phyloP scores from a whole-genome alignment of 164 flowering plant genomes.

The Piper betle region DNA sequence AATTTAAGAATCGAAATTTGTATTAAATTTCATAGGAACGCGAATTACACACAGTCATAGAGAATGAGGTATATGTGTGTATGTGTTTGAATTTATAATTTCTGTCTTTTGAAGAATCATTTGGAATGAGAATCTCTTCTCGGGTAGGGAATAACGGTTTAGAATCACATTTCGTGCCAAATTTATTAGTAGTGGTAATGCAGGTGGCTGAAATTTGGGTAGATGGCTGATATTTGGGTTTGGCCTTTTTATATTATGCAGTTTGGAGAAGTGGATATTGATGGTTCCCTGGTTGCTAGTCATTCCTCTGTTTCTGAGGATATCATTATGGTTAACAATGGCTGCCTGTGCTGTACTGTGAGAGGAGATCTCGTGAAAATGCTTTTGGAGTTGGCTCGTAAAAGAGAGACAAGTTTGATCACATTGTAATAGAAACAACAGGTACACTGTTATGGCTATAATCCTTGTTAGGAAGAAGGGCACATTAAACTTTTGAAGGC shows the following conservation, averaged over 20 bases:
- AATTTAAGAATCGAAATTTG: no score
- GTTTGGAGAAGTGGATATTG: slow-evolving; percentile 99
- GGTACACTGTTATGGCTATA: slow-evolving; percentile 38
- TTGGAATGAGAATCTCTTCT: no score
- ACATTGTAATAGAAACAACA: slow-evolving; percentile 93
- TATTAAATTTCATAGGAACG: no score
- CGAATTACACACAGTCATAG: no score
- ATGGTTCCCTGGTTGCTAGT: slow-evolving; percentile 87
- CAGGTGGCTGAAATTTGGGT: not conserved
- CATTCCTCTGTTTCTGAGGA: slow-evolving; percentile 65
- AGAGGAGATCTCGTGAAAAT: slow-evolving; percentile 89
- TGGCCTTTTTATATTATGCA: slow-evolving; percentile 13
- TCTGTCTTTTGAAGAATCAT: no score
- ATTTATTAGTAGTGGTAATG: no score
- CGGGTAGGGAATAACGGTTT: no score
- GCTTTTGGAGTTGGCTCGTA: slow-evolving; percentile 67
- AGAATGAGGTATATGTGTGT: slow-evolving; percentile 25
- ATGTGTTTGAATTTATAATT: no score
- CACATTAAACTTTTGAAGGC: not conserved
- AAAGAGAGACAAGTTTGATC: slow-evolving; percentile 79
- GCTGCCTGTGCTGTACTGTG: slow-evolving; percentile 92
- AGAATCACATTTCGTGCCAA: no score
- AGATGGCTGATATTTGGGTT: not conserved
- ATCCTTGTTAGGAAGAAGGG: no score
- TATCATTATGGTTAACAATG: slow-evolving; percentile 90